phyloP scores from a whole-genome alignment of 441 rosid species.

The Kokia cookei region DNA sequence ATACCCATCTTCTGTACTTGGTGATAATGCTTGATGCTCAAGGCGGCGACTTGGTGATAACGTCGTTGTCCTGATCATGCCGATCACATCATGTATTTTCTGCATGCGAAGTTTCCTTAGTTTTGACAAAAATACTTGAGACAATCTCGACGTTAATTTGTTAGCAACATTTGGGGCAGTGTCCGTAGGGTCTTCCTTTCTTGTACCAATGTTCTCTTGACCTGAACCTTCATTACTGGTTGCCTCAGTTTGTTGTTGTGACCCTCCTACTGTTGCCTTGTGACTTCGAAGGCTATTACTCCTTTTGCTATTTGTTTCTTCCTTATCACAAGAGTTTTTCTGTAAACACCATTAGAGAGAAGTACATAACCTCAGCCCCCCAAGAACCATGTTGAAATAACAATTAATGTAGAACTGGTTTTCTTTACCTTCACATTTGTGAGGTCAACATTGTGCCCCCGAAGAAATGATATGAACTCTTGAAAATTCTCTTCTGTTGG shows the following conservation, averaged over 20 bases:
- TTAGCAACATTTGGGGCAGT: constrained; percentile 13
- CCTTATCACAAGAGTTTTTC: constrained; percentile 64
- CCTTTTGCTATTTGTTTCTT: constrained; percentile 22
- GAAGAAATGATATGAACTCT: constrained; percentile 47
- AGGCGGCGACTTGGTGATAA: constrained; percentile 9
- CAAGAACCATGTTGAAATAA: too few species aligned
- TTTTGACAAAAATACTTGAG: constrained; percentile 26
- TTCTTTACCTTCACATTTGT: constrained; percentile 45
- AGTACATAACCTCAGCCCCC: background rate
- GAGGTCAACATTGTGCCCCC: constrained; percentile 49
- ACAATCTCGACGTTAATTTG: constrained; percentile 22
- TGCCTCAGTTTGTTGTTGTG: constrained; percentile 20
- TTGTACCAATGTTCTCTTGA: constrained; percentile 11
- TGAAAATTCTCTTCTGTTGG: constrained; percentile 70
- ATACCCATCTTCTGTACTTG: constrained; percentile 36
- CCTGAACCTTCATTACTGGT: constrained; percentile 13
- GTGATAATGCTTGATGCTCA: constrained; percentile 2
- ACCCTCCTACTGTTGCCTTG: constrained; percentile 24
- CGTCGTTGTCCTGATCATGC: constrained; percentile 17
- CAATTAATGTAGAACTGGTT: background rate
- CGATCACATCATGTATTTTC: constrained; percentile 9
- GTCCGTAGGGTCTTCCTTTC: constrained; percentile 7
- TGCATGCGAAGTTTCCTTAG: constrained; percentile 42
- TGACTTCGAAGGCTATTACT: constrained; percentile 22
- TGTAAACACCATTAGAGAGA: constrained; percentile 19